phyloP scores from a whole-genome alignment of 1,284 basidiomycete genomes.

The Lentinula novae-zelandiae region DNA sequence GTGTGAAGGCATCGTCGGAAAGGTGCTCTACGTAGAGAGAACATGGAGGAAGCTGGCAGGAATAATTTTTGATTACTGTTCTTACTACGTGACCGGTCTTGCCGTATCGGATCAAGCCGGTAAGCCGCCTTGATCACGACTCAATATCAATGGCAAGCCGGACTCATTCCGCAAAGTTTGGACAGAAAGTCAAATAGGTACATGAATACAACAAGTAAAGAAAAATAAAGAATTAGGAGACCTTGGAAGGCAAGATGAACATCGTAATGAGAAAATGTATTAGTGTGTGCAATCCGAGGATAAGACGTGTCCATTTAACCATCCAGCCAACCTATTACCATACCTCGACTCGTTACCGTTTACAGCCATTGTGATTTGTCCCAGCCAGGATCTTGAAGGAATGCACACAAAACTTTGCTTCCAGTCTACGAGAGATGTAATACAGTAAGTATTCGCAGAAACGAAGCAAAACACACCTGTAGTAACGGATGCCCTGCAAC shows the following conservation, averaged over 20 bases:
- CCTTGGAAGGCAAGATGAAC: background rate
- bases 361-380: constrained; percentile 75
- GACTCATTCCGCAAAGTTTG: background rate
- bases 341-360: constrained; percentile 15
- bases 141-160: background rate
- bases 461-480: constrained; percentile 57
- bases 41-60: constrained; percentile 25
- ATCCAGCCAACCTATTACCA: background rate
- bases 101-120: background rate
- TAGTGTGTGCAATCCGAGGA: background rate
- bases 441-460: background rate
- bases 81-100: background rate
- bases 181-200: background rate
- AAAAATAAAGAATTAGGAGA: background rate
- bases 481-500: constrained; percentile 96
- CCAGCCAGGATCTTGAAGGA: constrained; percentile 90
- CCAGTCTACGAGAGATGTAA: constrained; percentile 64
- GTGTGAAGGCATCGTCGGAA: constrained; percentile 47
- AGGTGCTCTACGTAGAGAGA: constrained; percentile 38
- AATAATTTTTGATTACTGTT: background rate
- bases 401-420: constrained; percentile 95
- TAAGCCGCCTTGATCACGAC: background rate
- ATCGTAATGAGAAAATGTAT: background rate
- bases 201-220: background rate
- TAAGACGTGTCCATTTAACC: background rate